phyloP scores from a whole-genome alignment of 2,329 filamentous ascomycete species.

The Pyrenophora seminiperda region DNA sequence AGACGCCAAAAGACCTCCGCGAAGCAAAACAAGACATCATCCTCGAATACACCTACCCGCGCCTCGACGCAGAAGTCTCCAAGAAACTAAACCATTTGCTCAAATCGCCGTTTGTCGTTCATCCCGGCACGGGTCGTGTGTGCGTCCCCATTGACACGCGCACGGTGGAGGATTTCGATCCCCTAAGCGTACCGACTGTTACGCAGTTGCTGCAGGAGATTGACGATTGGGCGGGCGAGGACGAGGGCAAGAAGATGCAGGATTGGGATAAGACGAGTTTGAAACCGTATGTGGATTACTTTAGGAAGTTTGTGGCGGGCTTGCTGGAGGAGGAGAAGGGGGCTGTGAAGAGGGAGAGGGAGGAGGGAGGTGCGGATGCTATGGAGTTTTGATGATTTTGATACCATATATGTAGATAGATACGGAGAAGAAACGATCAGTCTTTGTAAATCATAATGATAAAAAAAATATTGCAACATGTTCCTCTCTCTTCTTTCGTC shows the following conservation, averaged over 20 bases:
- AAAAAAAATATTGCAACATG: too few species aligned
- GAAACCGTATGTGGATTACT: conserved; percentile 90
- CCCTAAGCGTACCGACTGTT: conserved; percentile 85
- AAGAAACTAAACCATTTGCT: conserved; percentile 98
- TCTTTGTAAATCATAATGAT: too few species aligned
- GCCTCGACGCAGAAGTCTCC: conserved; percentile 94
- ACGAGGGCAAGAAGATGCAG: conserved; percentile 59
- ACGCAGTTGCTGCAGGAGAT: conserved; percentile 82
- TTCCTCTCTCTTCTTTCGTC: too few species aligned
- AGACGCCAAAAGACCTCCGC: conserved; percentile 75
- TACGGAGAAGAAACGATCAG: too few species aligned
- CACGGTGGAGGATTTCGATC: conserved; percentile 81
- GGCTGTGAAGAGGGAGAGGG: conserved; percentile 59
- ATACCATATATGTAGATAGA: background rate
- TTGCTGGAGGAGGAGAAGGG: conserved; percentile 75
- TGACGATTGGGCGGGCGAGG: conserved; percentile 71
- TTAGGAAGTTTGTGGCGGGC: conserved; percentile 77
- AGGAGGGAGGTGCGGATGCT: conserved; percentile 57
- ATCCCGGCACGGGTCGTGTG: conserved; percentile 90
- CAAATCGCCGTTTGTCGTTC: conserved; percentile 94
- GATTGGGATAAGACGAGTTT: conserved; percentile 98
- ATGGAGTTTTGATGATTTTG: conserved; percentile 66
- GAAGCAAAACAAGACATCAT: conserved; percentile 96
- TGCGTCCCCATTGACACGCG: conserved; percentile 90
- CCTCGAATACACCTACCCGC: conserved; percentile 95